Base-by-base conservation (phyloP, 805 yeast species). In the Lachancea mirantina region DNA sequence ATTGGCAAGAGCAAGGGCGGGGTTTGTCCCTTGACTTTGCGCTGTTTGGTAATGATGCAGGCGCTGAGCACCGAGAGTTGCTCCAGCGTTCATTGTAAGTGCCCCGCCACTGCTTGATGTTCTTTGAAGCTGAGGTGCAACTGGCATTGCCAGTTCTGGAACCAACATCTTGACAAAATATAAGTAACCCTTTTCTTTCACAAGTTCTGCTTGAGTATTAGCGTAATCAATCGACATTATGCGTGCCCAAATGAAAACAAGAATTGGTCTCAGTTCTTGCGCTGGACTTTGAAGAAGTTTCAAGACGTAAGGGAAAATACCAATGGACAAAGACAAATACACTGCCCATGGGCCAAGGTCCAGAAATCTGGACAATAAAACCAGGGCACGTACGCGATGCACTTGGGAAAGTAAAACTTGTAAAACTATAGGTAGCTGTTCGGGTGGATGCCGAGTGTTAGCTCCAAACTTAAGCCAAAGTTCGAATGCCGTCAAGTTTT, bases 301-400 rank as follows among this genome's bases (percentile, higher is more conserved):
- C 34, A 89, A 64, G 19, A 92, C 95, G 52, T 92, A 92, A 0
- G 97, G 97, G 58, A 89, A 92, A 19, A 92, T 89, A 14, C 97
- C 97, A 43, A 92, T 88, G 6, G 95, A 84, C 19, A 92, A 62
- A 0, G 96, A 94, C 19, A 88, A 63, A 47, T 87, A 84, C 0
- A 92, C 97, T 0, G 98, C 97, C 94, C 96, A 85, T 0, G 98
- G 96, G 0, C 98, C 98, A 22, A 92, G 61, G 57, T 92, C 98
- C 26, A 92, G 65, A 52, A 89, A 92, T 46, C 84, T 74, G 4
- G 95, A 80, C 8, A 92, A 65, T 35, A 92, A 55, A 22, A 84
- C 83, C 32, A 92, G 64, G 0, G 98, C 97, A 18, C 97, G 62
- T 10, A 89, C 70, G 40, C 98, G 72, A 59, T 92, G 97, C 0